These are phyloP conservation scores for Lichtheimia hyalospora DNA, from an alignment of 371 early-diverging fungal genomes.

Conservation along the genomic window DNA sequence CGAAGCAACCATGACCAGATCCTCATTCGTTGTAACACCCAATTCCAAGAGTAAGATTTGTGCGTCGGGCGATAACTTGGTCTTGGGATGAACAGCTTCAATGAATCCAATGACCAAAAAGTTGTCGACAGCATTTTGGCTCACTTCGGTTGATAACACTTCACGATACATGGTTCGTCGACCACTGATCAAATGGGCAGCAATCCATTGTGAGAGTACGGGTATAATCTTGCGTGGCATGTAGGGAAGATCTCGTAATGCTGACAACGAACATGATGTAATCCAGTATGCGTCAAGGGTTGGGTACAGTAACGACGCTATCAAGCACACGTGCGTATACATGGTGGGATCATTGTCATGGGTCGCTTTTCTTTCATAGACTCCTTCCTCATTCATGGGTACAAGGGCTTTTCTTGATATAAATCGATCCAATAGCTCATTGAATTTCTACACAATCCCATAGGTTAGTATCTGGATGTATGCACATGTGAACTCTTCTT, in stretches of 20 bases:
- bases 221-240: constrained; percentile 54
- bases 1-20: constrained; percentile 42
- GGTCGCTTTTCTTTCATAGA: constrained; percentile 23
- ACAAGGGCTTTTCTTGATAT: constrained; percentile 23
- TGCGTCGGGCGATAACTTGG: constrained; percentile 47
- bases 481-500: constrained; percentile 5
- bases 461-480: neutral
- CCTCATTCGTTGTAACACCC: constrained; percentile 47
- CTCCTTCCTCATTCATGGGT: constrained; percentile 13
- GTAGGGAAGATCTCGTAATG: constrained; percentile 45
- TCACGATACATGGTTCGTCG: constrained; percentile 50
- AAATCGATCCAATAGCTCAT: constrained; percentile 32
- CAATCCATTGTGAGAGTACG: constrained; percentile 52
- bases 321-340: constrained; percentile 38
- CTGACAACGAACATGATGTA: constrained; percentile 51
- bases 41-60: constrained; percentile 46
- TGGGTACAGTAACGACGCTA: constrained; percentile 50
- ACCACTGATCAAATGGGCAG: constrained; percentile 51
- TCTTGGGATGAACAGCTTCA: constrained; percentile 46
- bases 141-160: constrained; percentile 49
- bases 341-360: constrained; percentile 27
- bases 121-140: constrained; percentile 49
- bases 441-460: constrained; percentile 35
- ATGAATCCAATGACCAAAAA: constrained; percentile 48
- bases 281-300: constrained; percentile 55